Conservation (phyloP, 1,284 basidiomycete genomes). For the Ceraceosorus guamensis region DNA sequence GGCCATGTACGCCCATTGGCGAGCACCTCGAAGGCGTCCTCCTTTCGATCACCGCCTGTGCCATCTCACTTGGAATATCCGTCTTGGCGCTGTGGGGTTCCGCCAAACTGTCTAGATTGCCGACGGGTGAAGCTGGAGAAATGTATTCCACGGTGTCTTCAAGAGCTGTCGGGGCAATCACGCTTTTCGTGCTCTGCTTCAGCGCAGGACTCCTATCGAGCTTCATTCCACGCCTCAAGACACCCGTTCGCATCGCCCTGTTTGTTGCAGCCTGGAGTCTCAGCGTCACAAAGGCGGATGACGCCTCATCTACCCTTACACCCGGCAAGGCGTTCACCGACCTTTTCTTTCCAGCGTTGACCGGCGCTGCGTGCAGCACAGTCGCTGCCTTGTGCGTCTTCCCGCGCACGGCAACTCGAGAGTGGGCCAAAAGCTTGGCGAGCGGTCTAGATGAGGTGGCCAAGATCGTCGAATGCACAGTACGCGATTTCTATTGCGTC, state of each 20-base stretch:
- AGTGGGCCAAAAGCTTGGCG: constrained; percentile 16
- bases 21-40: constrained; percentile 27
- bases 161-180: constrained; percentile 26
- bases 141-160: constrained; percentile 18
- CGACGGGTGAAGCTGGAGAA: constrained; percentile 2
- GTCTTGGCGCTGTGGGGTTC: constrained; percentile 33
- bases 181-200: constrained; percentile 26
- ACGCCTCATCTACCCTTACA: too few relatives aligned
- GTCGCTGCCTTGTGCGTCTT: constrained; percentile 22
- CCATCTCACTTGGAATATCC: constrained; percentile 20
- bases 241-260: constrained; percentile 21
- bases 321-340: constrained; percentile 20
- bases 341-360: constrained; percentile 28
- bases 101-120: neutral
- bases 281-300: constrained; percentile 11
- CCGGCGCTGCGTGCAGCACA: constrained; percentile 23
- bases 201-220: constrained; percentile 19
- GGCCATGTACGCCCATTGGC: constrained; percentile 26
- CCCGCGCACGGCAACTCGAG: constrained; percentile 21
- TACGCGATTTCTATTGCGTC: constrained; percentile 19
- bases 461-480: constrained; percentile 15
- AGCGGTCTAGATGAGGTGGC: constrained; percentile 12
- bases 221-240: constrained; percentile 28
- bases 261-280: constrained; percentile 31
- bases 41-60: constrained; percentile 20